Base-by-base conservation (phyloP, 257 asterid species). In the Craterostigma plantagineum region DNA sequence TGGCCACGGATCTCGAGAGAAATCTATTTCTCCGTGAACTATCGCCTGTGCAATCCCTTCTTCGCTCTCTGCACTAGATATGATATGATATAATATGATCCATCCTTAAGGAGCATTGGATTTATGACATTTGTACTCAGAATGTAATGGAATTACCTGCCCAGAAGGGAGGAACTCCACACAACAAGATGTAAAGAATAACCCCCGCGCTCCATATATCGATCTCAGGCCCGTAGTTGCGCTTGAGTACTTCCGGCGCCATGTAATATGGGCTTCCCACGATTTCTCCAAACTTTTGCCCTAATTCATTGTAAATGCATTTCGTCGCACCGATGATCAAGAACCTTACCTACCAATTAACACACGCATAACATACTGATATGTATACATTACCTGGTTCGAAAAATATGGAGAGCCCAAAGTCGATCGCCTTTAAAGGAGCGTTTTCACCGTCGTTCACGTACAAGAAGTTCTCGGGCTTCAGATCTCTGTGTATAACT, bases 101-200 rank as follows among this genome's bases (percentile, higher is more conserved):
- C 30, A 23, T 23, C 30, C 30, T 23, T 23, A 6, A 23, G 30
- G 30, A 23, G 6, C 6, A 23, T 23, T 3, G 14, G 2, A 1
- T 11, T 8, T 41, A 15, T 16, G 23, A 10, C 30, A 43, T 6
- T n/a, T 16, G 9, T 12, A 36, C 4, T 10, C 9, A 0, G 13
- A 43, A 8, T 15, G 10, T 4, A 10, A 15, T 41, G 1, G n/a
- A n/a, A 2, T 63, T 66, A 81, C 94, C 87, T 60, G 95, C 80
- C 95, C 95, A 82, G 27, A 82, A 82, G 9, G 95, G 95, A 48
- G 95, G 95, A 43, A 82, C 91, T 3, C 95, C 95, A 53, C 92
- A 82, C 9, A 82, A 59, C 36, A 79, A 61, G 37, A 82, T 82
- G 72, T 82, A 82, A 7, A 82, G 91, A 61, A 79, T 83, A 42